Percentiles rank a stretch among this genome's conserved stretches.
Conservation (phyloP, 257 asterid genomes). For the Echites panduratus region DNA sequence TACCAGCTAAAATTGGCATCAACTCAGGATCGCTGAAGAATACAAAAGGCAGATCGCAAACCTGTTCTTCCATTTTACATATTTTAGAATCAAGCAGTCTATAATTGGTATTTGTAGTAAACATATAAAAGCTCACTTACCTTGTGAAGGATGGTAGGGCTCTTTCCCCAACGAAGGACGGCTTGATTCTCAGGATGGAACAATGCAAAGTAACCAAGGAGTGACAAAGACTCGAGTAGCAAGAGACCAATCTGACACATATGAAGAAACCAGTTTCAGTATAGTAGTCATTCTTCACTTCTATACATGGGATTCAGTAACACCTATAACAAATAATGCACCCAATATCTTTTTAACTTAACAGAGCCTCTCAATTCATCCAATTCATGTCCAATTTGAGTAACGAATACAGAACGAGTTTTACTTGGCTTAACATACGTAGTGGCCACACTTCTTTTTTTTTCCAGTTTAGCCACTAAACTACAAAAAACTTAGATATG, state of each 20-base stretch:
- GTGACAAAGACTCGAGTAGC: constrained; percentile 75
- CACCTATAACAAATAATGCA: too few relatives aligned
- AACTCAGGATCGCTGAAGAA: constrained; percentile 93
- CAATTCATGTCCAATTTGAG: too few relatives aligned
- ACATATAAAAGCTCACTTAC: constrained; percentile 25
- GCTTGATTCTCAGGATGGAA: constrained; percentile 92
- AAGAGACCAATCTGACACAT: constrained; percentile 60
- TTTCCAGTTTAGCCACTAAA: too few relatives aligned
- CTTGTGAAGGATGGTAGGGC: constrained; percentile 98
- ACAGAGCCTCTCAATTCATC: too few relatives aligned
- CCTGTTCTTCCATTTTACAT: constrained; percentile 36
- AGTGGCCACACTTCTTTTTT: too few relatives aligned
- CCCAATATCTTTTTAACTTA: too few relatives aligned
- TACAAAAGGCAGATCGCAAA: constrained; percentile 86
- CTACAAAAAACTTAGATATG: too few relatives aligned
- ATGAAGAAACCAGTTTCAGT: background rate
- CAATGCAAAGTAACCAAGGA: constrained; percentile 84
- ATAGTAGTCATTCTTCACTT: background rate
- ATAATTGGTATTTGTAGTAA: background rate
- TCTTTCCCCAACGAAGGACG: constrained; percentile 98
- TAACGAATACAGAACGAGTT: too few relatives aligned
- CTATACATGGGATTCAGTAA: too few relatives aligned
- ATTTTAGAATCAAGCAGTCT: constrained; percentile 22
- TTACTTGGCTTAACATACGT: too few relatives aligned
- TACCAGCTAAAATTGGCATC: constrained; percentile 86